Evolutionary conservation across 331 rosid genomes (phyloP).

Genomic region (Rosa hybrid): DNA sequence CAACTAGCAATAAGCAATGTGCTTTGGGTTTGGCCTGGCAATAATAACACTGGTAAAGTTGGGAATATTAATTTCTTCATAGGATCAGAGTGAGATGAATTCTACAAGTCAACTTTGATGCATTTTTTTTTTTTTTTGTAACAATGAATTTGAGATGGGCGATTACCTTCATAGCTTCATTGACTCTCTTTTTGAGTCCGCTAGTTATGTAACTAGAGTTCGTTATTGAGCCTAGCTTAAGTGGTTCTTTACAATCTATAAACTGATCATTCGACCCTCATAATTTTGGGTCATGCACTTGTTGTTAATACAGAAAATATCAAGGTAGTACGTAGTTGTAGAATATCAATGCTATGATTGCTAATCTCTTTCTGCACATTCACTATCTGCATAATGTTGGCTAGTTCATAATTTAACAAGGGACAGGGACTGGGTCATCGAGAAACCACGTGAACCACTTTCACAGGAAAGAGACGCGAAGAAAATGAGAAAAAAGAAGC

Average conservation of each 20-base stretch:
- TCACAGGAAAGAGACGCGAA: not conserved
- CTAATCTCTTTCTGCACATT: not conserved
- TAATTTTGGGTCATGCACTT: not conserved
- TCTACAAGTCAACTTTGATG: not conserved
- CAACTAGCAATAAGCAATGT: not conserved
- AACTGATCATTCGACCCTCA: not conserved
- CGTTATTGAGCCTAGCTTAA: not conserved
- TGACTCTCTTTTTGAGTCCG: too few relatives aligned
- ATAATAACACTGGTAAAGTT: not conserved
- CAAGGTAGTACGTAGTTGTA: not conserved
- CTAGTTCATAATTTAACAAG: not conserved
- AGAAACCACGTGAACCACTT: slow-evolving; percentile 8
- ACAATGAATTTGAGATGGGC: too few relatives aligned
- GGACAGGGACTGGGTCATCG: too few relatives aligned
- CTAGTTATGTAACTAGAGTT: not conserved
- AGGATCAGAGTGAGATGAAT: not conserved
- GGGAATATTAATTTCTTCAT: not conserved
- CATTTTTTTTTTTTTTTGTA: too few relatives aligned
- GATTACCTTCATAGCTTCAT: too few relatives aligned
- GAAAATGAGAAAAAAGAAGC: not conserved
- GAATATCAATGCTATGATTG: slow-evolving; percentile 2
- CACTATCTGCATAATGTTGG: not conserved
- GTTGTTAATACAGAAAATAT: not conserved
- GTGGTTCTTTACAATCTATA: not conserved
- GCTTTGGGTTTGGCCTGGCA: not conserved